Base-by-base conservation (phyloP, 768 basidiomycete species). In the Collybiopsis confluens region DNA sequence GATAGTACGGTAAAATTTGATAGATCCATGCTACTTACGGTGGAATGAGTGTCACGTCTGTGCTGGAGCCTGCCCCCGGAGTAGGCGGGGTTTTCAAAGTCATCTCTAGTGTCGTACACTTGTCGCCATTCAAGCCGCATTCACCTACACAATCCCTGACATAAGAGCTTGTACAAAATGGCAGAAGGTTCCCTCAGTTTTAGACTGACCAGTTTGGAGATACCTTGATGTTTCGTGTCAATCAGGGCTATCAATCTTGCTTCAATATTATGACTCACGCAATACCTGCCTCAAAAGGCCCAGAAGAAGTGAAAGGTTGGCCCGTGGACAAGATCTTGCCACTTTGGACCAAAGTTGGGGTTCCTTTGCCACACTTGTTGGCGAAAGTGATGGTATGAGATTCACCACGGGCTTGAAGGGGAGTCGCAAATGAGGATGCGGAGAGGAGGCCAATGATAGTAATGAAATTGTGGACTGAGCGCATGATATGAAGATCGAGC, bases 41-140 rank as follows among this genome's bases (percentile, higher is more conserved):
- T n/a, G 73, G 62, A 40, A 77, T 76, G n/a, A 74, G 60, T 21
- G 68, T 66, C 44, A 73, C 61, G 55, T 73, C 73, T 4, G 66
- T 65, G 59, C 66, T 68, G 21, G 69, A 71, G 21, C 69, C 69
- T 33, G 59, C 50, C 3, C 69, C 70, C 30, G 68, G 58, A 41
- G 46, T 51, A 21, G 57, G 60, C 18, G 68, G 69, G 59, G 73
- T 70, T 26, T 18, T 52, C 33, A 77, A 61, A 15, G 71, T 74
- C 11, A 64, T 65, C 56, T 74, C 73, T 30, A 75, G 56, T 8
- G 71, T 56, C 3, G 67, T 72, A 58, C 74, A 74, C 21, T 63
- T 56, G 28, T 75, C 73, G 28, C 73, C 72, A 42, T 74, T 73
- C 57, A 68, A 65, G 6, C 68, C 67, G 52, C 73, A 76, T 23